Base-by-base conservation (phyloP, 345 rosid species). In the Eucalyptus microcorys region DNA sequence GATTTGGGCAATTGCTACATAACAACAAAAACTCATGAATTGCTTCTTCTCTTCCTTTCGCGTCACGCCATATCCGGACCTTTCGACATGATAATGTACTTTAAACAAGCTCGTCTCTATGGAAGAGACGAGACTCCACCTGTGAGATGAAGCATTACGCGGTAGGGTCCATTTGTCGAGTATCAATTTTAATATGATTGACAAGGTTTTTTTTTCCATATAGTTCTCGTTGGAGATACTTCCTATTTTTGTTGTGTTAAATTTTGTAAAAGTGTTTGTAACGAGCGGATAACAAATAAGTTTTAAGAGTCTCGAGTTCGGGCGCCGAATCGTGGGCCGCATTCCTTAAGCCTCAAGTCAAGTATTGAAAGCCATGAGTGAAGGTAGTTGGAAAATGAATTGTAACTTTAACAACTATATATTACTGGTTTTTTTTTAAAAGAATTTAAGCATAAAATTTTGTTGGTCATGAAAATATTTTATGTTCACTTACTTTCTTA, bases 231-330 rank as follows among this genome's bases (percentile, higher is more conserved):
- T 21, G 57, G 57, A 52, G 26, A 21, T 52, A 8, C 57, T 52
- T 52, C 3, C 57, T 21, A 52, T 8, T 52, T 21, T 52, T 4
- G 26, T 52, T 8, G 57, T 21, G 26, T 52, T 10, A 3, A 52
- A 52, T 52, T 52, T 8, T 52, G 26, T 52, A 1, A 52, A 0
- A 1, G 10, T 2, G 57, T 52, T 1, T 3, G 10, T 21, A 3
- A 4, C 0, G 2, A 52, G 26, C 10, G 24, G 5, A 21, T 21
- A 21, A 3, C 2, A 48, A 21, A 19, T 8, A 3, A 52, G 57
- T 52, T 21, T 52, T 1, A 3, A 52, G 21, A 52, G 57, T 52
- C 57, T 52, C 2, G 57, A 21, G 57, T 19, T 52, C 1, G 0
- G 26, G 10, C 1, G 4, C 21, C 2, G 57, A 52, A 52, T 52